Base-by-base conservation (phyloP, 1,139 yeast genomes). In the Taphrina flavorubra region DNA sequence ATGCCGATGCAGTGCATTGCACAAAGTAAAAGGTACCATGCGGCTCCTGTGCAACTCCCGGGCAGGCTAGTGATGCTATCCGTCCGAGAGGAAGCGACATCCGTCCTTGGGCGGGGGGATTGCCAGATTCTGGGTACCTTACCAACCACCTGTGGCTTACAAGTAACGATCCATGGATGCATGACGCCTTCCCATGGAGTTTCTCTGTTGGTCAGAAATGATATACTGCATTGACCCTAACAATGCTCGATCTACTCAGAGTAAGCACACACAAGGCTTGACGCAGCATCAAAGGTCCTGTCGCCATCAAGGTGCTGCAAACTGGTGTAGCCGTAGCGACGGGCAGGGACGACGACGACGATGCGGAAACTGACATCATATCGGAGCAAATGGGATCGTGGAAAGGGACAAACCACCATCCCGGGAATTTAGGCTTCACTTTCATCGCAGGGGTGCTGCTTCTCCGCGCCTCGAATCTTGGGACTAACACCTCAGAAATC, bases 101-200 rank as follows among this genome's bases (percentile, higher is more conserved):
- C 47, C 47, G 47, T n/a, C 47, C 31, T 25, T 44, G 14, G 47
- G 47, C 47, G 47, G 47, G 47, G 31, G 47, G 4, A 44, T 44
- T 44, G 47, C 47, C 47, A 44, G 47, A 44, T 13, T 44, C 47
- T 44, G 47, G 47, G 47, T 44, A 44, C 47, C 31, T 44, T 14
- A 44, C 47, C 47, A 44, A 44, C 47, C 47, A 44, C 47, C 47
- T 44, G 47, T 44, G 47, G 47, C 47, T 44, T 44, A 44, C 18
- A 25, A 25, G 13, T 16, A 13, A 44, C n/a, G 47, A 44, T 44
- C 47, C 47, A 25, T 44, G 47, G 47, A n/a, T 44, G 47, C 47
- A 44, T 25, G 47, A 44, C 47, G 47, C 47, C 47, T 44, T 44
- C 47, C 47, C 31, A 25, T 25, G 31, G 31, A 25, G 31, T 4